Percentiles rank a stretch among this genome's conserved stretches.
Conservation (phyloP, 179 eudicot genomes). For the Corrigiola litoralis region DNA sequence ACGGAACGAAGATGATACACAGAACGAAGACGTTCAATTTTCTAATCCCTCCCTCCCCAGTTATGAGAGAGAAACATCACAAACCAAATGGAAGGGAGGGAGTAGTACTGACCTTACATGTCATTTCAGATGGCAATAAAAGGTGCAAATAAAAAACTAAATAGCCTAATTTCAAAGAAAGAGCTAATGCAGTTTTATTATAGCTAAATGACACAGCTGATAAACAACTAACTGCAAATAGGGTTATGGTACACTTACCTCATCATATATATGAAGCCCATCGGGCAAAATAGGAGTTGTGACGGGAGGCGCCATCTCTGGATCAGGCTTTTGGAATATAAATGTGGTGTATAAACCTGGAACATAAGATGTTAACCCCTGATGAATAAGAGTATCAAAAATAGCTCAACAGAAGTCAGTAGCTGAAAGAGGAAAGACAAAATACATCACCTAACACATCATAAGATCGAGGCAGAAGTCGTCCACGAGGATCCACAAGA, state of each 20-base stretch:
- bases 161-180: background rate
- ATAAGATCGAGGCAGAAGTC: slow-evolving; percentile 77
- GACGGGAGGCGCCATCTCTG: slow-evolving; percentile 83
- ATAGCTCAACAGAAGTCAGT: slow-evolving; percentile 30
- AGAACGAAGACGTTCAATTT: too few relatives aligned
- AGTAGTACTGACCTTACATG: too few relatives aligned
- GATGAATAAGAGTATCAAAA: slow-evolving; percentile 7
- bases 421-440: slow-evolving; percentile 2
- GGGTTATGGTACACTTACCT: slow-evolving; percentile 50
- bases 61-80: too few relatives aligned
- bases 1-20: too few relatives aligned
- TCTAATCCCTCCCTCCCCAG: too few relatives aligned
- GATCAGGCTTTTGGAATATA: slow-evolving; percentile 92
- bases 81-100: too few relatives aligned
- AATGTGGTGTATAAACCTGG: slow-evolving; percentile 86
- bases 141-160: too few relatives aligned
- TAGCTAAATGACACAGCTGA: slow-evolving; percentile 1
- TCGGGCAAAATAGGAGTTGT: slow-evolving; percentile 71
- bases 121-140: too few relatives aligned
- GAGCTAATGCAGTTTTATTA: background rate
- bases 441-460: slow-evolving; percentile 68
- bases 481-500: slow-evolving; percentile 89
- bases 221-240: background rate
- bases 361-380: slow-evolving; percentile 12
- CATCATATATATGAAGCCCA: slow-evolving; percentile 53